phyloP scores from a whole-genome alignment of 192 early-diverging fungal species.

The Funneliformis mosseae region DNA sequence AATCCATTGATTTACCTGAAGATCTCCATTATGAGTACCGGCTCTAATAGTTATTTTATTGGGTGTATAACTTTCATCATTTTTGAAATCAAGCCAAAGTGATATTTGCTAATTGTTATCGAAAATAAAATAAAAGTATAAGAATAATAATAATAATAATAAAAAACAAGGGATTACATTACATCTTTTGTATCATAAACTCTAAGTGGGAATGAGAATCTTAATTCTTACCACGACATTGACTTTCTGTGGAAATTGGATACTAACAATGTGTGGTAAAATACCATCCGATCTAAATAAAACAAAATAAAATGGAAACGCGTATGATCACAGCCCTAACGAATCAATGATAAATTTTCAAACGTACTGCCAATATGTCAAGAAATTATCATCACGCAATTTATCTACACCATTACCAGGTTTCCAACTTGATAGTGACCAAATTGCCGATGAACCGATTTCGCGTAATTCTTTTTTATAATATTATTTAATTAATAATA shows the following conservation, averaged over 20 bases:
- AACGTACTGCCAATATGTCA: constrained; percentile 84
- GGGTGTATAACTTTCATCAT: constrained; percentile 88
- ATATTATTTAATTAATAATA: not conserved
- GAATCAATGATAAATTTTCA: not conserved
- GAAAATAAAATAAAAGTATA: not conserved
- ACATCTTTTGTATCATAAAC: not conserved
- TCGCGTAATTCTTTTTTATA: constrained; percentile 41
- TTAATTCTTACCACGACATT: constrained; percentile 50
- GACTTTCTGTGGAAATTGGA: constrained; percentile 69
- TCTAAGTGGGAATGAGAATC: constrained; percentile 23
- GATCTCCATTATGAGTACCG: constrained; percentile 67
- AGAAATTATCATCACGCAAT: constrained; percentile 63
- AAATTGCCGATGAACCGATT: constrained; percentile 61
- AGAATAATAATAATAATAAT: no score
- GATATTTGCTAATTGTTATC: constrained; percentile 53
- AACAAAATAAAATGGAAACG: not conserved
- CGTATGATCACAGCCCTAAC: not conserved
- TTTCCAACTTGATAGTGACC: constrained; percentile 72
- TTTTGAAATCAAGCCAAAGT: constrained; percentile 67
- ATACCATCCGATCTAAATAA: constrained; percentile 66
- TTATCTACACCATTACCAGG: constrained; percentile 62
- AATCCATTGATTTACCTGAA: constrained; percentile 48
- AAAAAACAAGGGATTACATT: not conserved
- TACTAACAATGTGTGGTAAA: constrained; percentile 74
- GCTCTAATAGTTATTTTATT: constrained; percentile 62